Percentiles rank a stretch among this genome's conserved stretches.
Evolutionary conservation across 495 filamentous ascomycete species (phyloP).

Genomic region (Thermochaetoides thermophila): DNA sequence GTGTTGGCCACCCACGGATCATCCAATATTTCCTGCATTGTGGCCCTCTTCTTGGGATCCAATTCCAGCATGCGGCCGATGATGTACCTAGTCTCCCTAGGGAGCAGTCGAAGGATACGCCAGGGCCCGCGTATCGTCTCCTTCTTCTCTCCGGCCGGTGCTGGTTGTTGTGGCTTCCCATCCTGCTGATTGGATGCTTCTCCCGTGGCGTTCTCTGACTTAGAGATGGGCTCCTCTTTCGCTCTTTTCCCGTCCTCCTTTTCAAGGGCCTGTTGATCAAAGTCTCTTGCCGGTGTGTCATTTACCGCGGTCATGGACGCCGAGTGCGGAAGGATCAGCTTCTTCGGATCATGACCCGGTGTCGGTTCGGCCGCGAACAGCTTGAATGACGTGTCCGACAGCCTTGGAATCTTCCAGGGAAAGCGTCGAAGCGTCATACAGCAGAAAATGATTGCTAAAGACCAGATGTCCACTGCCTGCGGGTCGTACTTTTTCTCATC

Average conservation of each 20-base stretch:
- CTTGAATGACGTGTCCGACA: constrained; percentile 87
- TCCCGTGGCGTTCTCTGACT: constrained; percentile 1
- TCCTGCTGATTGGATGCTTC: constrained; percentile 7
- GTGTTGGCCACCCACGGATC: constrained; percentile 82
- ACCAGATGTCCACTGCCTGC: constrained; percentile 91
- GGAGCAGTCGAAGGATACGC: constrained; percentile 80
- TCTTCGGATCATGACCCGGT: constrained; percentile 36
- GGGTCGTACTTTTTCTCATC: constrained; percentile 91
- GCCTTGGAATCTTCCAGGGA: constrained; percentile 89
- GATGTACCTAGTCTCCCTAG: constrained; percentile 77
- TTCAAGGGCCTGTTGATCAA: constrained; percentile 17
- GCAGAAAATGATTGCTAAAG: constrained; percentile 94
- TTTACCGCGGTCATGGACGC: constrained; percentile 23
- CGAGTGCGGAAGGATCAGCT: constrained; percentile 24
- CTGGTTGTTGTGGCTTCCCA: background rate
- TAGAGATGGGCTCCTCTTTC: too few species aligned
- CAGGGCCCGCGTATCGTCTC: constrained; percentile 85
- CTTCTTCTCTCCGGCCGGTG: constrained; percentile 39
- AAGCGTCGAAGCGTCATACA: constrained; percentile 96
- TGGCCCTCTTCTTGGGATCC: constrained; percentile 70
- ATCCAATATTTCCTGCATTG: constrained; percentile 64
- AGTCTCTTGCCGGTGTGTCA: constrained; percentile 22
- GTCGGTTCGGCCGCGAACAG: constrained; percentile 71
- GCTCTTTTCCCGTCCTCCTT: too few species aligned
- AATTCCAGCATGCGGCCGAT: constrained; percentile 88